Conservation (phyloP, 2,329 filamentous ascomycete genomes). For the Penicillium italicum region DNA sequence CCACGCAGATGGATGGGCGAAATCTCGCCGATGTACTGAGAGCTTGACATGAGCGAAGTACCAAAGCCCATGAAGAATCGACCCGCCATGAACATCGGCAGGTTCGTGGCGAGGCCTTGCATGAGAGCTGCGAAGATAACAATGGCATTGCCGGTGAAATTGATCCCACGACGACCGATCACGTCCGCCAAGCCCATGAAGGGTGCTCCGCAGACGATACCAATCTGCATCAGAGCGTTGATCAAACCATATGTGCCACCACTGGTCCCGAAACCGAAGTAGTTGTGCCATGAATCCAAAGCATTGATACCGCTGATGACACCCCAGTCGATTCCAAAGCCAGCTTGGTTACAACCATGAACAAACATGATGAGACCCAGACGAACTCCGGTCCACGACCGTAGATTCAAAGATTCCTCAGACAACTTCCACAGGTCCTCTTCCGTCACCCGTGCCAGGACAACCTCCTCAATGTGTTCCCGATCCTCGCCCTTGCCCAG, state of each 20-base stretch:
- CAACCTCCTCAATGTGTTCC: conserved; percentile 44
- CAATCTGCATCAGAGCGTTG: conserved; percentile 50
- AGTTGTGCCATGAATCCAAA: conserved; percentile 43
- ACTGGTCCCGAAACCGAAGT: conserved; percentile 43
- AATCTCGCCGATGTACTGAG: conserved; percentile 42
- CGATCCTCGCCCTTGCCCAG: conserved; percentile 2
- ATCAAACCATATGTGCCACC: conserved; percentile 44
- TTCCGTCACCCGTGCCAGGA: conserved; percentile 46
- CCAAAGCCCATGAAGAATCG: conserved; percentile 41
- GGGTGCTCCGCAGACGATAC: conserved; percentile 48
- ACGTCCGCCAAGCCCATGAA: conserved; percentile 51
- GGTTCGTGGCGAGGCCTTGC: conserved; percentile 30
- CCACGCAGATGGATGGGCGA: conserved; percentile 37
- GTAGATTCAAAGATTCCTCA: conserved; percentile 39
- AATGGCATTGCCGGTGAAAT: conserved; percentile 46
- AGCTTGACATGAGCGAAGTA: conserved; percentile 37
- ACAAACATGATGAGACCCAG: conserved; percentile 46
- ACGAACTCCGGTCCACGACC: conserved; percentile 43
- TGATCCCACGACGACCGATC: conserved; percentile 51
- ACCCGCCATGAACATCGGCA: conserved; percentile 39
- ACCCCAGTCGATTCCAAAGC: conserved; percentile 50
- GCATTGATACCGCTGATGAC: conserved; percentile 50
- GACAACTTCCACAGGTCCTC: conserved; percentile 46
- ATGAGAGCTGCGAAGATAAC: conserved; percentile 46
- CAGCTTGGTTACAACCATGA: conserved; percentile 49